Evolutionary conservation across 1,284 basidiomycete species (phyloP).

Genomic region (Heliocybe sulcata): DNA sequence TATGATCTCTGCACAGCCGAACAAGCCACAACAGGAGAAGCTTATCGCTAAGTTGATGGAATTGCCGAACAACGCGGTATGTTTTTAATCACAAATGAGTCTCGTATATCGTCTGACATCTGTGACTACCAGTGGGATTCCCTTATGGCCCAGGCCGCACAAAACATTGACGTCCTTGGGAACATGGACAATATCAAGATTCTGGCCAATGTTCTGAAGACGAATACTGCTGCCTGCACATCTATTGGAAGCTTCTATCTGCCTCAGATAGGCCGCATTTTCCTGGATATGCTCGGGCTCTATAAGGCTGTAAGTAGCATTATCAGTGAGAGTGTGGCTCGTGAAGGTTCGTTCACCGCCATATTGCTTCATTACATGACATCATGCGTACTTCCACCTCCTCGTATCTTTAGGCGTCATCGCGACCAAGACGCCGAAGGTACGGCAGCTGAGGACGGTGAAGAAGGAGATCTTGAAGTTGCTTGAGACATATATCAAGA

Average conservation of each 20-base stretch:
- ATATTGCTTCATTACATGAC: not conserved
- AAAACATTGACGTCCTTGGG: constrained; percentile 88
- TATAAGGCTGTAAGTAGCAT: constrained; percentile 99
- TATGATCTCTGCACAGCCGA: constrained; percentile 99
- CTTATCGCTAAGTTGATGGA: constrained; percentile 96
- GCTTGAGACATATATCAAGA: constrained; percentile 97
- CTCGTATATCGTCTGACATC: constrained; percentile 2
- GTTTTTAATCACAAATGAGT: constrained; percentile 17
- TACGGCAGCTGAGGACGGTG: constrained; percentile 91
- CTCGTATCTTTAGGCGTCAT: constrained; percentile 55
- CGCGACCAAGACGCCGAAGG: constrained; percentile 96
- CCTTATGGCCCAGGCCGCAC: constrained; percentile 93
- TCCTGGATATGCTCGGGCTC: constrained; percentile 96
- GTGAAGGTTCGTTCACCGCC: constrained; percentile 54
- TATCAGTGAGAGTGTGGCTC: constrained; percentile 89
- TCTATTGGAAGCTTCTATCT: constrained; percentile 97
- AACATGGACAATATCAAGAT: constrained; percentile 97
- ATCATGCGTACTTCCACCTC: not conserved
- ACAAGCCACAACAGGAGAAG: constrained; percentile 95
- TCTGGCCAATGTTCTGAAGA: constrained; percentile 95
- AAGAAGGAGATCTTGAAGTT: constrained; percentile 98
- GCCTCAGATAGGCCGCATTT: constrained; percentile 93
- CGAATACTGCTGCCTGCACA: constrained; percentile 96
- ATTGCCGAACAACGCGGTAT: constrained; percentile 89
- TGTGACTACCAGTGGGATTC: constrained; percentile 78